Evolutionary conservation across 371 early-diverging fungal genomes (phyloP), one percentile per base, ranked within the genome.

Genomic region (Lichtheimia ornata): DNA sequence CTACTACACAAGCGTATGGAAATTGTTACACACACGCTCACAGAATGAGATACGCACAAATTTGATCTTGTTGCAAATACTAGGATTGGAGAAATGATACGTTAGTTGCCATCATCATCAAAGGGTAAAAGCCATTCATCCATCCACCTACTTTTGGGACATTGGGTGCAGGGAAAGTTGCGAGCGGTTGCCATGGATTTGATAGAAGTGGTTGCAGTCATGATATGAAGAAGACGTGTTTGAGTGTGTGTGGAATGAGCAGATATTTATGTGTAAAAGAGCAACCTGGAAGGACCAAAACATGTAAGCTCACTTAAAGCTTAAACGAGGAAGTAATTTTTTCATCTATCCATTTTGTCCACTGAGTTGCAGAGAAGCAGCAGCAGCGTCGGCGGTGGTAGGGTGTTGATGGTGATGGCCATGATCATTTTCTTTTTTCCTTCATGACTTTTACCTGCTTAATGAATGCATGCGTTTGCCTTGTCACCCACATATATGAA

Each of bases 41-140:
- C 11, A 35, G 35, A 35, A 35, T 35, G 35, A 35, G 35, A 35
- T 35, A 70, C 71, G 66, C 74, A 74, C 77, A 77, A 56, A 52
- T 77, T 77, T 41, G 81, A 80, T 49, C 77, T 68, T 44, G 76
- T 80, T 61, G 81, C 77, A 66, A 80, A 80, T 24, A 80, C 77
- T 77, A 50, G 41, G 11, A 56, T 28, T 24, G n/a, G n/a, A 47
- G 55, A 41, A 40, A 63, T 27, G 24, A 47, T 56, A 55, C 41
- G 52, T 18, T 54, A 57, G 56, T 30, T 30, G 54, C 45, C 56
- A 45, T 35, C 11, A 49, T 17, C 5, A n/a, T n/a, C n/a, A 20
- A 27, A 4, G 52, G 40, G 13, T 45, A 22, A 58, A 41, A 22
- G 15, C 13, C 25, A 42, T 20, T 47, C 54, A 18, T 18, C 24